Conservation (phyloP, 805 yeast genomes). For the Candida succiphila region DNA sequence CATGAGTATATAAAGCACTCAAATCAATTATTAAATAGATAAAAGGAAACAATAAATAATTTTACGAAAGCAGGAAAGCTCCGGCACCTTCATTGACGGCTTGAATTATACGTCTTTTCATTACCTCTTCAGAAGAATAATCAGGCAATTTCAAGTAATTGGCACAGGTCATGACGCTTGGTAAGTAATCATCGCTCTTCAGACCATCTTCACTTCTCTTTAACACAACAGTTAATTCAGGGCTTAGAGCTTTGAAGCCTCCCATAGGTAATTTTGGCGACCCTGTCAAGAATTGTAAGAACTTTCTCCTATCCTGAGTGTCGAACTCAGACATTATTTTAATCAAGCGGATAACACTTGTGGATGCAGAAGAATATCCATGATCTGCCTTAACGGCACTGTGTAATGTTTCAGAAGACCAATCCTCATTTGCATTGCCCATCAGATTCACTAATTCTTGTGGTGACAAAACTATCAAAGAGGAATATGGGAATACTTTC, state of each 20-base stretch:
- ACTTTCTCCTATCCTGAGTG: conserved; percentile 50
- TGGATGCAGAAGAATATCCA: conserved; percentile 71
- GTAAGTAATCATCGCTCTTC: conserved; percentile 69
- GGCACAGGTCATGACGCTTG: conserved; percentile 98
- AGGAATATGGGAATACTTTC: conserved; percentile 67
- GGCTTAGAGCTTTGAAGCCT: conserved; percentile 76
- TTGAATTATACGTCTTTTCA: conserved; percentile 47
- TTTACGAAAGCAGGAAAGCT: conserved; percentile 67
- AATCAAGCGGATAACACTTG: conserved; percentile 50
- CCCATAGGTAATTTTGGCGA: conserved; percentile 91
- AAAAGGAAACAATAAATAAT: background rate
- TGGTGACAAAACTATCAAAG: conserved; percentile 63
- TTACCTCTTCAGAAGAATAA: conserved; percentile 52
- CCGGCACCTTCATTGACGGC: conserved; percentile 88
- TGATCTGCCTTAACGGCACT: conserved; percentile 75
- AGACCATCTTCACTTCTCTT: conserved; percentile 68
- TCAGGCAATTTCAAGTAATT: conserved; percentile 86
- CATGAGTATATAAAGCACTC: too few species aligned
- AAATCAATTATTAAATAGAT: too few species aligned
- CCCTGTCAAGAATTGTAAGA: conserved; percentile 85
- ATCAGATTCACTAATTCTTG: conserved; percentile 62
- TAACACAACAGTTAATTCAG: conserved; percentile 79
- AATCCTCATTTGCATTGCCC: conserved; percentile 80
- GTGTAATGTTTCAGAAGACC: conserved; percentile 58
- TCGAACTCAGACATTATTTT: conserved; percentile 48